A percentile compares a stretch with the other conserved stretches of the same genome.
Evolutionary conservation across 2,329 filamentous ascomycete species (phyloP).

Genomic region (Cladosporium sp.): DNA sequence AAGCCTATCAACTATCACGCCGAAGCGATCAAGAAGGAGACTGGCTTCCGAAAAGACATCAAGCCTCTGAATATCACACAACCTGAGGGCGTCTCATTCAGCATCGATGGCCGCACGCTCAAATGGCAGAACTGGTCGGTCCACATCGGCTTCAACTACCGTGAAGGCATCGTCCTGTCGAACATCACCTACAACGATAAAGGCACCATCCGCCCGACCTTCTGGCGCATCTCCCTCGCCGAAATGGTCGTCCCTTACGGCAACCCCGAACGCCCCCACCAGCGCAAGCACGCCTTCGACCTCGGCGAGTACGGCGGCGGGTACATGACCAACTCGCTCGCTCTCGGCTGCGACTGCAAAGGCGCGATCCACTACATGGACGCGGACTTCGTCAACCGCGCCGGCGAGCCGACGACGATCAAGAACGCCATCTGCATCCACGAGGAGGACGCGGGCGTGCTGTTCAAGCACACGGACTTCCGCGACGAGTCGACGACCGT

Average conservation of each 20-base stretch:
- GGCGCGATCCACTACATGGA: constrained; percentile 89
- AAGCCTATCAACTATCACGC: constrained; percentile 75
- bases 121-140: constrained; percentile 93
- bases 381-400: constrained; percentile 70
- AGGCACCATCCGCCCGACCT: constrained; percentile 66
- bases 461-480: constrained; percentile 88
- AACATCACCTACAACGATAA: constrained; percentile 88
- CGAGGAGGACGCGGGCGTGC: constrained; percentile 83
- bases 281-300: constrained; percentile 72
- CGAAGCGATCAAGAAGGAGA: constrained; percentile 62
- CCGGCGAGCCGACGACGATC: constrained; percentile 68
- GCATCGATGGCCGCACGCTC: constrained; percentile 64
- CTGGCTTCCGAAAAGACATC: constrained; percentile 70
- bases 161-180: constrained; percentile 83
- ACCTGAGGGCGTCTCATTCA: constrained; percentile 83
- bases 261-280: constrained; percentile 72
- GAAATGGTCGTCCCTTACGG: constrained; percentile 94
- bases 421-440: constrained; percentile 95
- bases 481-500: constrained; percentile 81
- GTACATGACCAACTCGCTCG: constrained; percentile 75
- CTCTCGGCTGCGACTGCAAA: constrained; percentile 79
- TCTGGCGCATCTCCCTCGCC: constrained; percentile 81
- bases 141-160: constrained; percentile 91
- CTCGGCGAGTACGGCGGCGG: constrained; percentile 73
- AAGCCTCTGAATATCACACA: constrained; percentile 87